Evolutionary conservation across 108 stramenopile genomes (phyloP).

Genomic region (Nitzschia palea): DNA sequence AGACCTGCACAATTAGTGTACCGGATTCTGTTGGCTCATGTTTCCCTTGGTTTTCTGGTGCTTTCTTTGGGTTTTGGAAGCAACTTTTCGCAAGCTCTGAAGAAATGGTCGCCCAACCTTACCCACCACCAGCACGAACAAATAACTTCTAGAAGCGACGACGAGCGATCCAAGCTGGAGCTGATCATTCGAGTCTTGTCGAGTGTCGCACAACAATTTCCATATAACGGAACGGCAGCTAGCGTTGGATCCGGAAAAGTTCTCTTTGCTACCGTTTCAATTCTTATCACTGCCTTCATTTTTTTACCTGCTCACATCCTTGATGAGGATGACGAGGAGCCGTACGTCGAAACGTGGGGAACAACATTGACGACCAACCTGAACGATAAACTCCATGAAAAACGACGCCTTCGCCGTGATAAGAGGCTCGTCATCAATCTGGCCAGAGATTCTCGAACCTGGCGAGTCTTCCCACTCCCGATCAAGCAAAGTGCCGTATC

Average conservation of each 20-base stretch:
- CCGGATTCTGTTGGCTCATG: slow-evolving; percentile 49
- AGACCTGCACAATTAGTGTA: slow-evolving; percentile 79
- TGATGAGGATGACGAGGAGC: slow-evolving; percentile 39
- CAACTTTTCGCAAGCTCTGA: slow-evolving; percentile 17
- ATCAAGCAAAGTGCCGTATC: slow-evolving; percentile 24
- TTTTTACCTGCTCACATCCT: slow-evolving; percentile 62
- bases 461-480: slow-evolving; percentile 75
- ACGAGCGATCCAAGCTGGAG: neutral
- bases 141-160: neutral
- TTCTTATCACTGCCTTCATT: slow-evolving; percentile 70
- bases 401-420: slow-evolving; percentile 50
- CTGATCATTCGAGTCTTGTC: slow-evolving; percentile 9
- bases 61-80: slow-evolving; percentile 25
- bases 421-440: slow-evolving; percentile 62
- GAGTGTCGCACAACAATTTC: slow-evolving; percentile 37
- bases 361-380: neutral
- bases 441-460: slow-evolving; percentile 28
- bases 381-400: slow-evolving; percentile 38
- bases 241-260: slow-evolving; percentile 72
- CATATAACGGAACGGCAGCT: slow-evolving; percentile 63
- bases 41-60: slow-evolving; percentile 36
- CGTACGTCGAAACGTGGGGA: slow-evolving; percentile 7
- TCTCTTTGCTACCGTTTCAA: slow-evolving; percentile 63
- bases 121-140: neutral
- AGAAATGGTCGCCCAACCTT: slow-evolving; percentile 22